These are phyloP conservation scores for Suillus sp. DNA, from an alignment of 768 basidiomycete species.

Conservation along the genomic window DNA sequence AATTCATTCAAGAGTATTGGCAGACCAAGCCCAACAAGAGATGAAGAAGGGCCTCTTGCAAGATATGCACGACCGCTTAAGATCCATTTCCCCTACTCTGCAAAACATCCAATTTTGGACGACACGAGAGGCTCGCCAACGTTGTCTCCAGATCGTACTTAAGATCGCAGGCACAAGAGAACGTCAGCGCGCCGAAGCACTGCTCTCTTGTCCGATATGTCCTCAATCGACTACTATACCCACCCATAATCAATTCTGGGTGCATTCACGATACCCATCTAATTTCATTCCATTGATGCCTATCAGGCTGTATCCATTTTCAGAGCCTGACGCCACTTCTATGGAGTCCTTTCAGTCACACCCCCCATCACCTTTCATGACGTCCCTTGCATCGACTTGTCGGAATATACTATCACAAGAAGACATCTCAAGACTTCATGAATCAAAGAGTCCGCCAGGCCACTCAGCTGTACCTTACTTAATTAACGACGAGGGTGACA, in stretches of 20 bases:
- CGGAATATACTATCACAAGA: slow-evolving; percentile 54
- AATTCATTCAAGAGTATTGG: slow-evolving; percentile 70
- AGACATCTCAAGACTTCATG: slow-evolving; percentile 15
- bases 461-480: slow-evolving; percentile 1
- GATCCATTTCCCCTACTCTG: slow-evolving; percentile 17
- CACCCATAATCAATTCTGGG: slow-evolving; percentile 58
- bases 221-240: slow-evolving; percentile 15
- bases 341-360: background rate
- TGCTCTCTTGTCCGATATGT: slow-evolving; percentile 45
- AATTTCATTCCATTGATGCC: slow-evolving; percentile 61
- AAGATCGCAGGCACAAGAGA: slow-evolving; percentile 80
- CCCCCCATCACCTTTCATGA: slow-evolving; percentile 44
- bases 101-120: slow-evolving; percentile 70
- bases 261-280: slow-evolving; percentile 55
- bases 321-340: slow-evolving; percentile 21
- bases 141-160: slow-evolving; percentile 73
- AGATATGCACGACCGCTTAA: slow-evolving; percentile 57
- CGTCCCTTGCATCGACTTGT: slow-evolving; percentile 53
- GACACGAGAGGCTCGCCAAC: slow-evolving; percentile 71
- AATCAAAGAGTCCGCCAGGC: background rate
- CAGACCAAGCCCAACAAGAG: slow-evolving; percentile 74
- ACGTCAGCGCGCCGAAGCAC: slow-evolving; percentile 58
- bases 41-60: slow-evolving; percentile 63
- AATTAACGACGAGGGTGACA: slow-evolving; percentile 35
- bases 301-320: slow-evolving; percentile 50